Conservation (phyloP, 2,329 filamentous ascomycete species). For the Pseudogymnoascus sp. region DNA sequence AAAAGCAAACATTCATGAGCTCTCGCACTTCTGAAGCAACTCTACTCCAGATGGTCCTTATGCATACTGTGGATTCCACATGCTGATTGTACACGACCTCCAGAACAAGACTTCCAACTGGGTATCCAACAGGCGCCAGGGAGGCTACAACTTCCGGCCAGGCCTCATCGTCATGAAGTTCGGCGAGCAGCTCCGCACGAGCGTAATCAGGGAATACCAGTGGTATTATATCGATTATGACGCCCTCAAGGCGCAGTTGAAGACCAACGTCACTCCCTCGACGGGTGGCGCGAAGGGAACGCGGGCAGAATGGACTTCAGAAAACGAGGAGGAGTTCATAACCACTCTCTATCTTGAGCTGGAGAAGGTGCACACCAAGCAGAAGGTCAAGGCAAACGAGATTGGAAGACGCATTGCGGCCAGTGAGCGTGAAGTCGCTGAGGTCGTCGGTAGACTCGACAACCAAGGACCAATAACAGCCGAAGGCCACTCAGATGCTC, state of each 20-base stretch:
- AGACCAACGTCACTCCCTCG: constrained; percentile 54
- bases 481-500: constrained; percentile 40
- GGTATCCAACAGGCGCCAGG: constrained; percentile 4
- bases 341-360: constrained; percentile 80
- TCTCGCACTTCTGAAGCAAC: background rate
- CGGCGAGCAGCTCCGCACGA: constrained; percentile 92
- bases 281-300: constrained; percentile 39
- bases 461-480: constrained; percentile 40
- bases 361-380: constrained; percentile 95
- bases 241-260: constrained; percentile 78
- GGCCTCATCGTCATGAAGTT: constrained; percentile 66
- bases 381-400: constrained; percentile 94
- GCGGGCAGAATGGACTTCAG: constrained; percentile 71
- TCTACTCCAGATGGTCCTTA: background rate
- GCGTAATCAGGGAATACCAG: constrained; percentile 91
- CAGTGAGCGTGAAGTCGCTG: constrained; percentile 80
- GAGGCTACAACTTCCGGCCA: constrained; percentile 28
- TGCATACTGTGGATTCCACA: constrained; percentile 10
- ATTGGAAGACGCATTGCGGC: constrained; percentile 83
- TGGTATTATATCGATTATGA: constrained; percentile 99
- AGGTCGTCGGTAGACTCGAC: constrained; percentile 70
- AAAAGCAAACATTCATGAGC: background rate
- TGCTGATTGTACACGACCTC: constrained; percentile 18
- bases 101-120: constrained; percentile 6
- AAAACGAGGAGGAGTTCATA: constrained; percentile 85